These are phyloP conservation scores for Pseudogymnoascus sp. DNA, from an alignment of 2,329 filamentous ascomycete species.

Conservation along the genomic window DNA sequence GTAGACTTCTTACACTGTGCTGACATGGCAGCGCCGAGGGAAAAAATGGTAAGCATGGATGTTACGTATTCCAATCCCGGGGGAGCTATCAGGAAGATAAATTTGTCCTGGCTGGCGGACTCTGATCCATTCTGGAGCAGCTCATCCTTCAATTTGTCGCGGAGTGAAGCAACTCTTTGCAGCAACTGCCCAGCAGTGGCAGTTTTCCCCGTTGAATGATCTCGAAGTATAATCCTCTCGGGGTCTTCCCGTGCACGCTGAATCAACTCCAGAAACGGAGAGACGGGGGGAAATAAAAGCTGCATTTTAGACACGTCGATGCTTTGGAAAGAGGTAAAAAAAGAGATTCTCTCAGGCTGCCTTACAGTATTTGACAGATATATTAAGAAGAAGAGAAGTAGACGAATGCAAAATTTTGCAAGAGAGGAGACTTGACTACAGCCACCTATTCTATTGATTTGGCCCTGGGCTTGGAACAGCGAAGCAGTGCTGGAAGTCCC, in stretches of 20 bases:
- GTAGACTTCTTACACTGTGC: constrained; percentile 17
- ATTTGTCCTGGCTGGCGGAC: constrained; percentile 13
- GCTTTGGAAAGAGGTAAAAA: background rate
- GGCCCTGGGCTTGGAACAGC: background rate
- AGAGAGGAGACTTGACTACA: background rate
- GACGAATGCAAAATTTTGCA: background rate
- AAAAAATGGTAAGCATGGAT: constrained; percentile 21
- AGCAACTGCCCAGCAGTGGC: constrained; percentile 18
- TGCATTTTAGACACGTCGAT: constrained; percentile 15
- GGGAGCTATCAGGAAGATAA: constrained; percentile 18
- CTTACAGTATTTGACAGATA: background rate
- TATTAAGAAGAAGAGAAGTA: background rate
- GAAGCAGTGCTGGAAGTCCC: background rate
- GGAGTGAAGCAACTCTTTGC: constrained; percentile 16
- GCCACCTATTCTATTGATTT: background rate
- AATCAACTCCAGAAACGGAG: constrained; percentile 19
- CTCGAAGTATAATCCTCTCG: constrained; percentile 18
- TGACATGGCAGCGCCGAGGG: constrained; percentile 18
- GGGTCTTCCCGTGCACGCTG: constrained; percentile 13
- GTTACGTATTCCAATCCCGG: constrained; percentile 19
- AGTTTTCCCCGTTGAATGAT: constrained; percentile 16
- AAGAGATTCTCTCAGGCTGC: background rate
- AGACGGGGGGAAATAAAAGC: constrained; percentile 14
- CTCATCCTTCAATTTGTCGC: constrained; percentile 12
- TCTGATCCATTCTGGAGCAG: constrained; percentile 13